Evolutionary conservation across 495 filamentous ascomycete species (phyloP), one percentile per base, ranked within the genome.

Genomic region (Hypoxylon crocopeplum): DNA sequence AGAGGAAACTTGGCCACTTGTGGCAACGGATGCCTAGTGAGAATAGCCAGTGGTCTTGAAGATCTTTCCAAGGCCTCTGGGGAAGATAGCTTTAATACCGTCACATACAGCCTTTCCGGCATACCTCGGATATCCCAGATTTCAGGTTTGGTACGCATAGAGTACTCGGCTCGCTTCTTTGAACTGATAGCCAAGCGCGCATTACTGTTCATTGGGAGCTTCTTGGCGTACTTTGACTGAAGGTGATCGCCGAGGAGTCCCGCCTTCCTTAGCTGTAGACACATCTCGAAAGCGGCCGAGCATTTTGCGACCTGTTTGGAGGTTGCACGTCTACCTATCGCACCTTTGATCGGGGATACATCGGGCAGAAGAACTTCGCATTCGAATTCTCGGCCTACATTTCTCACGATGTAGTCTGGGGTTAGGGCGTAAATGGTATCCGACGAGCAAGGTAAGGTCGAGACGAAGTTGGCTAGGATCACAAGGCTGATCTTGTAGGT

Each of bases 261-360:
- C 33, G 81, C 78, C 50, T 84, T 82, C 19, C 87, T 77, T 4
- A 98, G 81, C 48, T 84, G 50, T 2, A 94, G 59, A 62, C 92
- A 97, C 36, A 88, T 82, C 66, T 94, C 88, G 68, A 94, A 98
- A 2, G 94, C 94, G 11, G 91, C 94, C 6, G 92, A 88, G 59
- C 89, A 87, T 71, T 96, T 97, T n/a, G 94, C 94, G 11, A 84
- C 74, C 17, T 84, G 75, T 67, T 95, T 98, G 45, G 79, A 88
- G 2, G 73, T 48, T 45, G 81, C 82, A 1, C 82, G 71, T 8
- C 62, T 66, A 27, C 94, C 93, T 32, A 83, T 79, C 7, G 86
- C 77, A 36, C 80, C 84, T 53, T 76, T 75, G 39, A 97, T 77
- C 0, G 92, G 92, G 0, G 92, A 92, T 19, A 73, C 81, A 33